A percentile compares a stretch with the other conserved stretches of the same genome.
Conservation (phyloP, 2,329 filamentous ascomycete genomes). For the Stagonosporopsis chrysanthemi region DNA sequence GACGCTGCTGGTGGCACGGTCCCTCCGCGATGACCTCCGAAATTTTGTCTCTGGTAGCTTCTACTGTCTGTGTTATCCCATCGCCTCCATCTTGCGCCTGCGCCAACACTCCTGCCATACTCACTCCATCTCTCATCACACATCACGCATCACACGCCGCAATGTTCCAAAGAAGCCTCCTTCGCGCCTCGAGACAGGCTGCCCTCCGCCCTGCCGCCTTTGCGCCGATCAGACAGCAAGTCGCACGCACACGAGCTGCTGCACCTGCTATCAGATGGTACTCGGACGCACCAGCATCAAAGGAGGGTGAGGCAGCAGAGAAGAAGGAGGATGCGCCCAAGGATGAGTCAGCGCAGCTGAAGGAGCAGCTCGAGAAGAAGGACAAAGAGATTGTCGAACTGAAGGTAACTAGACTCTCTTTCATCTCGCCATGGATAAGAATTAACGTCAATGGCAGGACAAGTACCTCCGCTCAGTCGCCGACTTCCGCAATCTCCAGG, state of each 20-base stretch:
- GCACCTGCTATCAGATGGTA: slow-evolving; percentile 53
- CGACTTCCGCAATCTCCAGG: slow-evolving; percentile 97
- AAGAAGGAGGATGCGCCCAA: slow-evolving; percentile 57
- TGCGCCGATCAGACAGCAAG: slow-evolving; percentile 45
- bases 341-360: slow-evolving; percentile 49
- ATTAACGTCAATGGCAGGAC: slow-evolving; percentile 67
- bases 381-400: slow-evolving; percentile 78
- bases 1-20: slow-evolving; percentile 6
- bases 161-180: slow-evolving; percentile 61
- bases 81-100: slow-evolving; percentile 7
- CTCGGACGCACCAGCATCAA: slow-evolving; percentile 56
- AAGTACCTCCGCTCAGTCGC: slow-evolving; percentile 92
- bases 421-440: background rate
- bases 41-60: slow-evolving; percentile 31
- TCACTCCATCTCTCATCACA: background rate
- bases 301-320: slow-evolving; percentile 50
- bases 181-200: slow-evolving; percentile 57
- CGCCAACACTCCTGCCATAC: background rate
- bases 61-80: slow-evolving; percentile 24
- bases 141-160: slow-evolving; percentile 28
- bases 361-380: slow-evolving; percentile 75
- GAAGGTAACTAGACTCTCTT: slow-evolving; percentile 68
- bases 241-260: slow-evolving; percentile 41
- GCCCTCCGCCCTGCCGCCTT: slow-evolving; percentile 52
- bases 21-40: slow-evolving; percentile 22